These are phyloP conservation scores for Metarhizium brunneum DNA, from an alignment of 2,329 filamentous ascomycete genomes.

Conservation along the genomic window DNA sequence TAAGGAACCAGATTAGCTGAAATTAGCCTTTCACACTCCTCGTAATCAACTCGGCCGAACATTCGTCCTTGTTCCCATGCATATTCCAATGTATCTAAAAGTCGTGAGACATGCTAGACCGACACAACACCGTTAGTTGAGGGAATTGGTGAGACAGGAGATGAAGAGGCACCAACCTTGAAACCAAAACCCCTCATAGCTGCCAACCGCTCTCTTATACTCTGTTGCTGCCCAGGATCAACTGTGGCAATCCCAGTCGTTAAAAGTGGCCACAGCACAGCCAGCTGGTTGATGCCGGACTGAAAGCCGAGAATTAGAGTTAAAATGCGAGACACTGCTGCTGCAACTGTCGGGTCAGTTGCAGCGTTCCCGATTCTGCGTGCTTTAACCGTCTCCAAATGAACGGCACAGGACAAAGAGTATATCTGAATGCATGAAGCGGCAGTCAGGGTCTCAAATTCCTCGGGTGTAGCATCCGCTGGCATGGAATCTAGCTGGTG, in stretches of 20 bases:
- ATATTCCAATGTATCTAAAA: constrained; percentile 8
- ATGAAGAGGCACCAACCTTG: background rate
- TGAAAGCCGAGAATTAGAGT: no score
- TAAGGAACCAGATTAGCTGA: no score
- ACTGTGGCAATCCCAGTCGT: no score
- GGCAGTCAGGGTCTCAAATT: constrained; percentile 6
- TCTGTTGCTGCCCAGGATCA: no score
- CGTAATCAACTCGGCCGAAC: constrained; percentile 5
- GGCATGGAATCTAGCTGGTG: background rate
- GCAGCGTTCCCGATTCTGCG: no score
- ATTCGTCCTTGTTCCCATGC: constrained; percentile 5
- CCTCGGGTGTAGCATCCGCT: background rate
- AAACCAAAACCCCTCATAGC: background rate
- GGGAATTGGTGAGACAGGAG: constrained; percentile 4
- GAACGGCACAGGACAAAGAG: constrained; percentile 7
- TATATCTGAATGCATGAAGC: constrained; percentile 9
- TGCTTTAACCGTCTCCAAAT: constrained; percentile 1
- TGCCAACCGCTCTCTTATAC: no score
- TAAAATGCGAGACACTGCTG: no score
- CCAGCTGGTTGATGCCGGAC: no score
- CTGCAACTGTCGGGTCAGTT: no score
- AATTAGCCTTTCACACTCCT: constrained; percentile 3
- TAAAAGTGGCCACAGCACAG: no score
- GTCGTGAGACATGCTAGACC: constrained; percentile 2
- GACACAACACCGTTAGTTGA: constrained; percentile 5